Evolutionary conservation across 768 basidiomycete species (phyloP).

Genomic region (Pulveroboletus sp.): DNA sequence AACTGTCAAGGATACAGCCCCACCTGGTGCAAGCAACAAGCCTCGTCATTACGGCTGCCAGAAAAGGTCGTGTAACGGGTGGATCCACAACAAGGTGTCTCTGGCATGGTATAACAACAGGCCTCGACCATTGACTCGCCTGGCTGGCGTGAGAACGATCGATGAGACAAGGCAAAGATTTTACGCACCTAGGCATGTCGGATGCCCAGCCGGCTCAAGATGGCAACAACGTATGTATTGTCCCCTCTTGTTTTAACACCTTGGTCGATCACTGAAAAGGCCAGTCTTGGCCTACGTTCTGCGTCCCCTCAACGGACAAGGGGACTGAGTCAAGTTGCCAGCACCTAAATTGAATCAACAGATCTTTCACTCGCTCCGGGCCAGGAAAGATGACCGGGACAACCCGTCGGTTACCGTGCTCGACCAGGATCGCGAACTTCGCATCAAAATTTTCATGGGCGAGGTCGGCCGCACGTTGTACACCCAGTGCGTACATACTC

Average conservation of each 20-base stretch:
- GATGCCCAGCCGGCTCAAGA: constrained; percentile 9
- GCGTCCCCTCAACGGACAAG: constrained; percentile 33
- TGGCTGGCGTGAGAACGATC: too few species aligned
- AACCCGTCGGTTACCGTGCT: too few species aligned
- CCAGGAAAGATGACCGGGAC: too few species aligned
- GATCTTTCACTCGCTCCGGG: not conserved
- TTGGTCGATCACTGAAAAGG: constrained; percentile 26
- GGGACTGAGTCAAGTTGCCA: constrained; percentile 39
- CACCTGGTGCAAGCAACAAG: constrained; percentile 57
- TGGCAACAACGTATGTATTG: constrained; percentile 10
- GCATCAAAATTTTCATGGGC: constrained; percentile 69
- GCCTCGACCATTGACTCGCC: too few species aligned
- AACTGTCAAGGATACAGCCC: constrained; percentile 47
- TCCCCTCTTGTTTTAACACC: not conserved
- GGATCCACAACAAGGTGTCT: constrained; percentile 48
- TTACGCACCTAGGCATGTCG: constrained; percentile 55
- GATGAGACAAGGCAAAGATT: constrained; percentile 74
- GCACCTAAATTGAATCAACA: not conserved
- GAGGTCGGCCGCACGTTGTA: constrained; percentile 41
- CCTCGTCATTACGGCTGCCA: constrained; percentile 45
- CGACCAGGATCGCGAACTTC: constrained; percentile 63
- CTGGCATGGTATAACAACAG: constrained; percentile 77
- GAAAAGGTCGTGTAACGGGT: constrained; percentile 30
- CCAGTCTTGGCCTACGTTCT: constrained; percentile 45
- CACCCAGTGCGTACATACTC: not conserved